Percentiles rank a stretch among this genome's conserved stretches.
phyloP scores from a whole-genome alignment of 2,329 filamentous ascomycete species.

The Cephalotrichum gorgonifer region DNA sequence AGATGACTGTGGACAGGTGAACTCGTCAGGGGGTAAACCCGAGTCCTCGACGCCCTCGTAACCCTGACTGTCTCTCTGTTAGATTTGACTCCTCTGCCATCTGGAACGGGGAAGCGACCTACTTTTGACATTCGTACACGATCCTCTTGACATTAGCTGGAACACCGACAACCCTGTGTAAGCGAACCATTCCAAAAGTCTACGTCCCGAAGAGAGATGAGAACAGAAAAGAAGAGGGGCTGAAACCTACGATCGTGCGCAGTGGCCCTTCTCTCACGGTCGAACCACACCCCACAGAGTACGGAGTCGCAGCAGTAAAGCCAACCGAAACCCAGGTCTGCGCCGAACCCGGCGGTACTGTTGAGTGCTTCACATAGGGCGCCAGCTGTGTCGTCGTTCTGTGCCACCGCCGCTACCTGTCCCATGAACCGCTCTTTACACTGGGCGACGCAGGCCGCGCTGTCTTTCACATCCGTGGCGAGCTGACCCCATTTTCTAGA shows the following conservation, averaged over 20 bases:
- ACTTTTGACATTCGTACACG: conserved; percentile 8
- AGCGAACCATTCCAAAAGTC: too few relatives aligned
- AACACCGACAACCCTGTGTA: too few relatives aligned
- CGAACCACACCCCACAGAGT: conserved; percentile 8
- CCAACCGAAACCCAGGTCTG: neutral
- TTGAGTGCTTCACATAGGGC: conserved; percentile 4
- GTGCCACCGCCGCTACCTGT: neutral
- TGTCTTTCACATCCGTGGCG: conserved; percentile 3
- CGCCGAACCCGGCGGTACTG: neutral
- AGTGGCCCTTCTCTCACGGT: neutral
- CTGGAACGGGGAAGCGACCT: neutral
- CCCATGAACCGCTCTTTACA: conserved; percentile 7
- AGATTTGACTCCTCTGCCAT: neutral
- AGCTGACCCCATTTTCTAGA: conserved; percentile 1
- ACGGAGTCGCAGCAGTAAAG: conserved; percentile 10
- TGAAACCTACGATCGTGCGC: conserved; percentile 9
- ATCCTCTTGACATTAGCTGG: conserved; percentile 9
- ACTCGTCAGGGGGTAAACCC: neutral
- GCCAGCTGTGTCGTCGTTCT: neutral
- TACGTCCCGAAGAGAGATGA: too few relatives aligned
- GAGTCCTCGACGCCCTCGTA: neutral
- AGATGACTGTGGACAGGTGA: conserved; percentile 1
- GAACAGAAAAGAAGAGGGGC: too few relatives aligned
- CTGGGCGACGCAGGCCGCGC: conserved; percentile 4
- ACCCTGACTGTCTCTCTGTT: neutral